phyloP scores from a whole-genome alignment of 441 rosid genomes.

The Adansonia gregorii region DNA sequence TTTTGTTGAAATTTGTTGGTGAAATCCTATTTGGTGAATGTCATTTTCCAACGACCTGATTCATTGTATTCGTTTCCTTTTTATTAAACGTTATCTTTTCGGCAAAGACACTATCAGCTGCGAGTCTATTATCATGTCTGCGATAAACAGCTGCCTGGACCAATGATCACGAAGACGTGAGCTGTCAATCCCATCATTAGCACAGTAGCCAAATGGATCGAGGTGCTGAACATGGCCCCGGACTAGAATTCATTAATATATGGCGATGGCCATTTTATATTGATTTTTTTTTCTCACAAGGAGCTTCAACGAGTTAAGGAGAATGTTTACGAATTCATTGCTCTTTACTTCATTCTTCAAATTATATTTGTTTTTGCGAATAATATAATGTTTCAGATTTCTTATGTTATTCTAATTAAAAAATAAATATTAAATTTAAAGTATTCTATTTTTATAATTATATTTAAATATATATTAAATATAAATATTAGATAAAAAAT shows the following conservation, averaged over 20 bases:
- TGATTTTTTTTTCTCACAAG: too few species aligned
- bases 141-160: neutral
- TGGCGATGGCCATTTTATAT: too few species aligned
- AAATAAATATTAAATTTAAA: too few species aligned
- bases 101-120: neutral
- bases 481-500: too few species aligned
- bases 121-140: neutral
- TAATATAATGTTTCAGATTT: too few species aligned
- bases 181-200: neutral
- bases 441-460: too few species aligned
- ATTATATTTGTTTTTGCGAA: too few species aligned
- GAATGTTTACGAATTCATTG: too few species aligned
- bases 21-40: neutral
- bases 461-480: too few species aligned
- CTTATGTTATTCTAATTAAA: too few species aligned
- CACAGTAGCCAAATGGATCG: neutral
- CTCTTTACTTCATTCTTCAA: too few species aligned
- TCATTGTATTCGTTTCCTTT: neutral
- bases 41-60: neutral
- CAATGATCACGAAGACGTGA: neutral
- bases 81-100: neutral
- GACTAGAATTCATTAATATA: neutral
- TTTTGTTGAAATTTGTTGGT: neutral
- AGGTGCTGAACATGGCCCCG: neutral
- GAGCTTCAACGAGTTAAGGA: too few species aligned